Conservation (phyloP, 2,329 filamentous ascomycete species). For the Neonectria faginata region DNA sequence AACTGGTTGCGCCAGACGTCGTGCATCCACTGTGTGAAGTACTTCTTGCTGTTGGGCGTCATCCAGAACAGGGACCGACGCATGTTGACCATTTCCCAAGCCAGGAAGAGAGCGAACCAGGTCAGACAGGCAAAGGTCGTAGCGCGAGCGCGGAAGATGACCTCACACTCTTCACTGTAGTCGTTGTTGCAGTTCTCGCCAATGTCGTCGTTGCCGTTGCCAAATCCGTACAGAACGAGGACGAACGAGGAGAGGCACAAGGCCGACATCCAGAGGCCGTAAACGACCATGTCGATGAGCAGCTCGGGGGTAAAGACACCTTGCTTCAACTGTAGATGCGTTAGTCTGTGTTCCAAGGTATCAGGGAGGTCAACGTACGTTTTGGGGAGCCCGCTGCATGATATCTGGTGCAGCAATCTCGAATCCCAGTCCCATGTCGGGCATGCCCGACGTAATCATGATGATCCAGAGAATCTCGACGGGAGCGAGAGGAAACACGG, state of each 20-base stretch:
- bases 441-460: constrained; percentile 80
- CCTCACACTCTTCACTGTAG: constrained; percentile 65
- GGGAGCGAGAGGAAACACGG: constrained; percentile 77
- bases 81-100: constrained; percentile 80
- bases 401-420: constrained; percentile 77
- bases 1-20: constrained; percentile 79
- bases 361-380: constrained; percentile 52
- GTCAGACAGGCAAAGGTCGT: constrained; percentile 79
- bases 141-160: constrained; percentile 76
- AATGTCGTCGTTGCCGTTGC: constrained; percentile 62
- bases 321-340: constrained; percentile 47
- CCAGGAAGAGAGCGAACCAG: constrained; percentile 79
- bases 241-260: constrained; percentile 67
- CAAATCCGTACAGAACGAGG: constrained; percentile 63
- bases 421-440: constrained; percentile 81
- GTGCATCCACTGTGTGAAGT: constrained; percentile 73
- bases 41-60: constrained; percentile 70
- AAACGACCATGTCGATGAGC: constrained; percentile 73
- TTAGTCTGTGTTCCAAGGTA: not conserved
- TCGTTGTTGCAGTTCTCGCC: constrained; percentile 69
- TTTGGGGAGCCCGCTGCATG: constrained; percentile 75
- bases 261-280: constrained; percentile 74
- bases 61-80: constrained; percentile 79
- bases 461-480: constrained; percentile 85
- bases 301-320: constrained; percentile 76